Evolutionary conservation across 2,329 filamentous ascomycete genomes (phyloP).

Genomic region (Clarireedia monteithiana): DNA sequence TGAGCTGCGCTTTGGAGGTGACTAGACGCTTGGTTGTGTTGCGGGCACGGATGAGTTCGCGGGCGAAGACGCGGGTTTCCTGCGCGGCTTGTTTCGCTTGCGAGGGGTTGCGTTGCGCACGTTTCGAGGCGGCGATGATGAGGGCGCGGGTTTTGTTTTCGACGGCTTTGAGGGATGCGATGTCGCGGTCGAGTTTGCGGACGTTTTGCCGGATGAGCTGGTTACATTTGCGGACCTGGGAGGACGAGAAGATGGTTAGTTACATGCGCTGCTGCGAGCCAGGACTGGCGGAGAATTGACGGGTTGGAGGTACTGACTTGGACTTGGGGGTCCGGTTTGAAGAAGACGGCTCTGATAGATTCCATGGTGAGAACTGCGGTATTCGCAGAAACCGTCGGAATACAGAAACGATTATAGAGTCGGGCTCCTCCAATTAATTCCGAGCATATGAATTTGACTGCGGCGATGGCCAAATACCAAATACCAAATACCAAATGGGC

Average conservation of each 20-base stretch:
- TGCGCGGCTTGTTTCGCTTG: conserved; percentile 70
- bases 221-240: conserved; percentile 91
- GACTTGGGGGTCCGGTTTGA: conserved; percentile 84
- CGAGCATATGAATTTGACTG: too few relatives aligned
- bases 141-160: conserved; percentile 79
- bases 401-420: background rate
- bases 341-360: conserved; percentile 76
- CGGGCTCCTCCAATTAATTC: too few relatives aligned
- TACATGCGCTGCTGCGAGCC: too few relatives aligned
- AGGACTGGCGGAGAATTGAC: background rate
- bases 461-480: background rate
- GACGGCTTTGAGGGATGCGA: conserved; percentile 66
- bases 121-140: conserved; percentile 75
- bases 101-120: conserved; percentile 71
- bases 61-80: conserved; percentile 82
- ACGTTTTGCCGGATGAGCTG: conserved; percentile 80
- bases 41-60: conserved; percentile 76
- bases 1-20: conserved; percentile 85
- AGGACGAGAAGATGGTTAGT: conserved; percentile 1
- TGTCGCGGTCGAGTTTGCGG: conserved; percentile 91
- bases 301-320: conserved; percentile 53
- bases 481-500: background rate
- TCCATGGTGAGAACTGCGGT: conserved; percentile 54
- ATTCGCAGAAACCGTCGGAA: background rate
- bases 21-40: conserved; percentile 66